Conservation (phyloP, 208 protist genomes). For the Acanthamoeba castellanii region DNA sequence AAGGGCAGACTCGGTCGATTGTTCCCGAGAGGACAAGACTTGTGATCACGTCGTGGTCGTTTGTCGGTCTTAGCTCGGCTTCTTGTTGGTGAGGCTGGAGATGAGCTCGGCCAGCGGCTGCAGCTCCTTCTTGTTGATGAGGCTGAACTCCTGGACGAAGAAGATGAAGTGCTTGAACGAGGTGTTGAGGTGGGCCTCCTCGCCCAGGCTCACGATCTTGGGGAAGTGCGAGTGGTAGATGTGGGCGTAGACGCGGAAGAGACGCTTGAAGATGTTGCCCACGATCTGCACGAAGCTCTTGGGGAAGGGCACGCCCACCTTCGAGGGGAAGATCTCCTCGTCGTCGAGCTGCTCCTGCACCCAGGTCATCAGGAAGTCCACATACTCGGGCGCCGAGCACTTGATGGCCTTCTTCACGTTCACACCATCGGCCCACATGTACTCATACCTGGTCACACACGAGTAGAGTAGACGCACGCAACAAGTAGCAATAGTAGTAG, state of each 20-base stretch:
- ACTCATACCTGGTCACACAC: too few relatives aligned
- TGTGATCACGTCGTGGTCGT: too few relatives aligned
- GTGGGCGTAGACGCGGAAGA: conserved; percentile 99
- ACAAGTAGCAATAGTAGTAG: too few relatives aligned
- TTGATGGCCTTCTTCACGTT: conserved; percentile 96
- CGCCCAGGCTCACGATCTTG: conserved; percentile 94
- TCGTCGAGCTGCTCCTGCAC: conserved; percentile 97
- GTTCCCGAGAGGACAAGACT: too few relatives aligned
- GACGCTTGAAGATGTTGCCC: conserved; percentile 97
- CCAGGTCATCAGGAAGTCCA: conserved; percentile 98
- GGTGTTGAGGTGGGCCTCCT: conserved; percentile 98
- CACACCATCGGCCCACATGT: conserved; percentile 97
- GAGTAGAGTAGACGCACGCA: too few relatives aligned
- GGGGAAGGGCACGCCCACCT: conserved; percentile 75
- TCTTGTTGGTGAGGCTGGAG: conserved; percentile 80
- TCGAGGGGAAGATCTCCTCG: conserved; percentile 96
- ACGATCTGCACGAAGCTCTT: conserved; percentile 81
- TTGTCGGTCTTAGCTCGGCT: too few relatives aligned
- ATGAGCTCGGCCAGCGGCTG: conserved; percentile 90
- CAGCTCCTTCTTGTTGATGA: conserved; percentile 89
- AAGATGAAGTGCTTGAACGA: conserved; percentile 96
- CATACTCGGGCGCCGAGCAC: conserved; percentile 97
- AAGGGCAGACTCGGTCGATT: too few relatives aligned
- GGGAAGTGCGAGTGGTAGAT: conserved; percentile 98
- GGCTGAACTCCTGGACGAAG: conserved; percentile 92